Evolutionary conservation across 768 basidiomycete genomes (phyloP).

Genomic region (Pholiota microspora): DNA sequence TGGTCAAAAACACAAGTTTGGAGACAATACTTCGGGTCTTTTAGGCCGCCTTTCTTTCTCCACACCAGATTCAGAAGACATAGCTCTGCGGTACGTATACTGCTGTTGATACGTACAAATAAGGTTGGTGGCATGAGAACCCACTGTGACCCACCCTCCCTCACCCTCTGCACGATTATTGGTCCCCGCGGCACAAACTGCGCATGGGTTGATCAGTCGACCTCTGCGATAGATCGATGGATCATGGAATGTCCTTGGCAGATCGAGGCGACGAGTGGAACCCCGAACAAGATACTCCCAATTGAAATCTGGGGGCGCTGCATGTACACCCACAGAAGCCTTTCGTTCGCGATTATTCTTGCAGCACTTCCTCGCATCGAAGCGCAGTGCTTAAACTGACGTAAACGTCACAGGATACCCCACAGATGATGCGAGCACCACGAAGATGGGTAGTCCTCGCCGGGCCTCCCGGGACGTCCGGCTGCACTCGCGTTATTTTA

Average conservation of each 20-base stretch:
- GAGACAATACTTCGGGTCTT: background rate
- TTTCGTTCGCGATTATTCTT: no score
- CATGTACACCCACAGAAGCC: no score
- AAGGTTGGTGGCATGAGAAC: background rate
- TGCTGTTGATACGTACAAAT: background rate
- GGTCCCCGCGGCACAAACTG: background rate
- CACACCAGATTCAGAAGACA: background rate
- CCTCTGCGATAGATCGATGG: background rate
- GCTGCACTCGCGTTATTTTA: background rate
- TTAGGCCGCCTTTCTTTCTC: background rate
- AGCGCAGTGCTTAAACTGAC: background rate
- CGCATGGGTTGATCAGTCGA: background rate
- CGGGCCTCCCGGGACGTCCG: background rate
- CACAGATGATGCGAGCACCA: background rate
- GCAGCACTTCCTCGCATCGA: background rate
- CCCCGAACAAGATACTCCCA: background rate
- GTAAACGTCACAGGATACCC: background rate
- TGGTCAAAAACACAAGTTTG: background rate
- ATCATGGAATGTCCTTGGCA: background rate
- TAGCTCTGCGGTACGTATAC: background rate
- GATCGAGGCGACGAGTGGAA: background rate
- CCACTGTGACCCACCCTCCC: background rate
- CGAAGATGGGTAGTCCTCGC: background rate
- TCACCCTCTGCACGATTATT: background rate
- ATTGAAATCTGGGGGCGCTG: no score